Conservation (phyloP, 2,329 filamentous ascomycete genomes). For the Epichloe gansuensis region DNA sequence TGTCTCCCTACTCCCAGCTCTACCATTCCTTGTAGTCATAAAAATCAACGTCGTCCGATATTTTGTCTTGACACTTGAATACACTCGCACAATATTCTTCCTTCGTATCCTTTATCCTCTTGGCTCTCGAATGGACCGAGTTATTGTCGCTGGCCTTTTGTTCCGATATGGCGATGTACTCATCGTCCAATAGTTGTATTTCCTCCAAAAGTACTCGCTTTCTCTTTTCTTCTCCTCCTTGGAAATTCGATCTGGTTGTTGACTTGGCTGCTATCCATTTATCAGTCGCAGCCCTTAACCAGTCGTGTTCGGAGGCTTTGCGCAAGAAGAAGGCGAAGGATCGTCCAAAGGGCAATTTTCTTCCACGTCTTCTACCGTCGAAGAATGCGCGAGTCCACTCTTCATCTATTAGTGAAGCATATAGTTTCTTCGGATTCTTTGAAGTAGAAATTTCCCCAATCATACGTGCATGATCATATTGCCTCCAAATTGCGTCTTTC, state of each 20-base stretch:
- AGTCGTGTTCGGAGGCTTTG: background rate
- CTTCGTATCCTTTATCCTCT: background rate
- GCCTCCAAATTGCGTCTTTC: background rate
- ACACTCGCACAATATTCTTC: background rate
- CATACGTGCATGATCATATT: background rate
- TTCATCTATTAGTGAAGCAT: background rate
- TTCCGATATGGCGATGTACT: background rate
- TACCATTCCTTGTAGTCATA: no score
- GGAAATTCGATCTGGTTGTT: background rate
- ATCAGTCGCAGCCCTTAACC: fast-evolving
- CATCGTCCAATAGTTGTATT: background rate
- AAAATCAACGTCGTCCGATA: no score
- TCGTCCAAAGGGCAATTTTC: no score
- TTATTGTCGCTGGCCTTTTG: background rate
- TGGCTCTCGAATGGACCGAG: background rate
- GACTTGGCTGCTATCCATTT: background rate
- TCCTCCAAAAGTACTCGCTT: background rate
- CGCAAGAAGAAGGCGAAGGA: no score
- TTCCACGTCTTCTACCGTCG: background rate
- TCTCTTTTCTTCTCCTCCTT: background rate
- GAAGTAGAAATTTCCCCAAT: no score
- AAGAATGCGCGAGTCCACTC: background rate
- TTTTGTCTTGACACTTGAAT: background rate
- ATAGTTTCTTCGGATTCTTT: background rate
- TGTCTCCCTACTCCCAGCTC: no score